These are phyloP conservation scores for Pholiota adiposa DNA, from an alignment of 1,284 basidiomycete genomes.

Conservation along the genomic window DNA sequence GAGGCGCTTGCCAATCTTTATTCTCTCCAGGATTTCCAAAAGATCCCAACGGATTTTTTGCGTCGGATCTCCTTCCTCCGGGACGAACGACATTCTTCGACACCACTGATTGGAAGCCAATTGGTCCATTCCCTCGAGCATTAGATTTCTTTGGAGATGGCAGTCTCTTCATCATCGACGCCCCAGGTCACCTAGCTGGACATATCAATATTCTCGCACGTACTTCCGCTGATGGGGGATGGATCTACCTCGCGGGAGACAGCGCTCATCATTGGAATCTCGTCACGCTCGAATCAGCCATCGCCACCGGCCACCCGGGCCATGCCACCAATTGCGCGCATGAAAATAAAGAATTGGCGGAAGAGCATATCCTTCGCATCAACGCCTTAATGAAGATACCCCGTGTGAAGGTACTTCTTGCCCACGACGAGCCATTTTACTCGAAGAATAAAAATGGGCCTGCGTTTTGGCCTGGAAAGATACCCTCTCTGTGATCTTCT, in stretches of 20 bases:
- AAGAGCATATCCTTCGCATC: conserved; percentile 46
- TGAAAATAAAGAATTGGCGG: conserved; percentile 43
- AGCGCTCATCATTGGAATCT: conserved; percentile 58
- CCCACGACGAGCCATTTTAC: conserved; percentile 60
- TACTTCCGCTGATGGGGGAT: conserved; percentile 56
- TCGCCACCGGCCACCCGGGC: conserved; percentile 36
- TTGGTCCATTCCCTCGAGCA: conserved; percentile 56
- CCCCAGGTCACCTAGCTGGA: conserved; percentile 57
- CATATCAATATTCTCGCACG: conserved; percentile 59
- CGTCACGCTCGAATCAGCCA: conserved; percentile 47
- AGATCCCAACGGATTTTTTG: conserved; percentile 38
- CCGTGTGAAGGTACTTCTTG: conserved; percentile 50
- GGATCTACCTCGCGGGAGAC: conserved; percentile 63
- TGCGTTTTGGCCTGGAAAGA: conserved; percentile 48
- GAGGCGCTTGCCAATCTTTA: conserved; percentile 38
- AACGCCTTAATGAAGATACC: conserved; percentile 39
- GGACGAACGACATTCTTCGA: conserved; percentile 45
- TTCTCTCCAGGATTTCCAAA: conserved; percentile 45
- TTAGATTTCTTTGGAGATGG: conserved; percentile 62
- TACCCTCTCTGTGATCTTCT: conserved; percentile 28
- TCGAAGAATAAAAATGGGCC: conserved; percentile 43
- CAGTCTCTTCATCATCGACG: conserved; percentile 57
- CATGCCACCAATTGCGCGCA: conserved; percentile 44
- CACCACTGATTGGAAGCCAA: conserved; percentile 32
- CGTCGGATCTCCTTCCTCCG: conserved; percentile 42